These are phyloP conservation scores for Pezicula carpinea DNA, from an alignment of 2,329 filamentous ascomycete species.

Conservation along the genomic window DNA sequence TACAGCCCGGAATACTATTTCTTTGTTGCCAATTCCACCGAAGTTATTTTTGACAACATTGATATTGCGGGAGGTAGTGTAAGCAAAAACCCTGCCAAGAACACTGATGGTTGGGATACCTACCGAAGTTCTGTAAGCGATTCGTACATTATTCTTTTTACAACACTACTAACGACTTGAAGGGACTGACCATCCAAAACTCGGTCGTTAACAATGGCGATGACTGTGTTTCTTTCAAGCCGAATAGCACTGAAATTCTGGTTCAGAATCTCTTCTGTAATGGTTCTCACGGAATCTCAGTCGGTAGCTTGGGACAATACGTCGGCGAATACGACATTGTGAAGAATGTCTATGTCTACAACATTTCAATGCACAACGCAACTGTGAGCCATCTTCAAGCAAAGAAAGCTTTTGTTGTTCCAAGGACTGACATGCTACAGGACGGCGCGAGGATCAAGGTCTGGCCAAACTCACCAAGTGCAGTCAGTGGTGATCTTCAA, in stretches of 20 bases:
- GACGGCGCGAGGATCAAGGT: conserved; percentile 71
- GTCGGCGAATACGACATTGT: conserved; percentile 57
- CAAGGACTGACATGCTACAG: conserved; percentile 34
- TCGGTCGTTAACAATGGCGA: conserved; percentile 61
- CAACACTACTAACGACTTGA: no score
- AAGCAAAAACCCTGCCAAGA: conserved; percentile 53
- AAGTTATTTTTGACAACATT: conserved; percentile 60
- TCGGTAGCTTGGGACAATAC: conserved; percentile 70
- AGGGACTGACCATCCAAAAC: conserved; percentile 61
- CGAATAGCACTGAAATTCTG: conserved; percentile 64
- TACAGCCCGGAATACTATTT: conserved; percentile 59
- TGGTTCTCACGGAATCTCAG: conserved; percentile 67
- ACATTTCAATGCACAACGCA: conserved; percentile 54
- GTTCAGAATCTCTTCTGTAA: conserved; percentile 65
- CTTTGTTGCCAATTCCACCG: conserved; percentile 59
- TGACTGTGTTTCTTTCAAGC: conserved; percentile 72
- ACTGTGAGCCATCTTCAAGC: conserved; percentile 26
- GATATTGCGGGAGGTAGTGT: conserved; percentile 50
- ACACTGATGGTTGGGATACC: conserved; percentile 63
- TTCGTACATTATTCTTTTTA: neutral
- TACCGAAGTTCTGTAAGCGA: conserved; percentile 45
- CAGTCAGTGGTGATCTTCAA: conserved; percentile 54
- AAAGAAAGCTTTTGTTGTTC: neutral
- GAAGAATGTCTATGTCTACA: conserved; percentile 62
- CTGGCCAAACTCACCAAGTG: conserved; percentile 51